Conservation (phyloP, 2,329 filamentous ascomycete species). For the Pleomassaria siparia region DNA sequence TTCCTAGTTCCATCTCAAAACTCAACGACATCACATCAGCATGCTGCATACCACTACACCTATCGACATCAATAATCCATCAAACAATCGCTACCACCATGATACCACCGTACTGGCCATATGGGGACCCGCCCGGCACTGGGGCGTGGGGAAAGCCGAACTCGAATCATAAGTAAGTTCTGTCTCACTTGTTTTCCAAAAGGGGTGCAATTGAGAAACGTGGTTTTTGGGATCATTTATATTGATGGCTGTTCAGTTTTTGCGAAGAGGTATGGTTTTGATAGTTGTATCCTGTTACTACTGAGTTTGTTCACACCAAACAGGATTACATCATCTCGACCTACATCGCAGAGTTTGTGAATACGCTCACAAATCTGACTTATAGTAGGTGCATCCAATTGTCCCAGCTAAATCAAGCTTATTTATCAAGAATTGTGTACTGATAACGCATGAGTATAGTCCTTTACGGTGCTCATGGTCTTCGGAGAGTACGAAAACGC, state of each 20-base stretch:
- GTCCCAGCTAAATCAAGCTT: background rate
- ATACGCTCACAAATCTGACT: slow-evolving; percentile 54
- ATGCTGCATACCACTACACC: background rate
- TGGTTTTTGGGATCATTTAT: background rate
- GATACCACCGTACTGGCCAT: slow-evolving; percentile 24
- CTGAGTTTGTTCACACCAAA: background rate
- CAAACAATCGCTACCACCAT: background rate
- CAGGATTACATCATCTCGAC: slow-evolving; percentile 58
- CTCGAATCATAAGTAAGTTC: slow-evolving; percentile 37
- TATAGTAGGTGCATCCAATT: slow-evolving; percentile 44
- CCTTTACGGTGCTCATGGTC: slow-evolving; percentile 38
- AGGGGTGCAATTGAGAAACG: background rate
- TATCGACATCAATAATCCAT: background rate
- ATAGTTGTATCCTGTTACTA: background rate
- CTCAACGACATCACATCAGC: background rate
- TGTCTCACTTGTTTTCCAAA: background rate
- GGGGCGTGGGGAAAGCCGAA: slow-evolving; percentile 31
- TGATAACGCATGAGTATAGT: slow-evolving; percentile 18
- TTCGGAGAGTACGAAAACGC: slow-evolving; percentile 26
- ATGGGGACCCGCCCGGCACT: slow-evolving; percentile 17
- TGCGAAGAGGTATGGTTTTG: slow-evolving; percentile 35
- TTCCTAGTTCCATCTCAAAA: background rate
- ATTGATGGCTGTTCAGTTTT: slow-evolving; percentile 29
- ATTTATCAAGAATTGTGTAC: background rate
- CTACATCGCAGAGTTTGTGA: slow-evolving; percentile 58